Evolutionary conservation across 2,329 filamentous ascomycete genomes (phyloP), one percentile per base, ranked within the genome.

Genomic region (Gaeumannomyces tritici): DNA sequence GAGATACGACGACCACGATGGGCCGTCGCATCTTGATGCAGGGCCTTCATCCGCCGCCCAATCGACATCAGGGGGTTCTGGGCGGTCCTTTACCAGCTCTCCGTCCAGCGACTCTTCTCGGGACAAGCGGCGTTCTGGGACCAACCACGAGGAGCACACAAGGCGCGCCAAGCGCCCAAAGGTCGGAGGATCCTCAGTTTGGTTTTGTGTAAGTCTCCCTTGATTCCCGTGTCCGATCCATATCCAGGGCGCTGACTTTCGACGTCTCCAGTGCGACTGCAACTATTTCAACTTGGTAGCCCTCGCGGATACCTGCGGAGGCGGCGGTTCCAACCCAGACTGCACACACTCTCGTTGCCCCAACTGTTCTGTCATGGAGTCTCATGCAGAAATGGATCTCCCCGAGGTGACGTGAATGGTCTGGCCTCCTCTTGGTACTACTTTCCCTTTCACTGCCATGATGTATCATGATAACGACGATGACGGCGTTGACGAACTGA

Each of bases 1-100:
- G 88, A 72, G 73, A 63, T 69, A 74, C 26, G 66, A 76, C 15
- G 76, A 59, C 13, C 13, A 24, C 2, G 29, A 57, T 11, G 18
- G 4, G 42, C 9, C 42, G 21, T n/a, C 42, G 42, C 35, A 42
- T 18, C 35, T 42, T 6, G 35, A 42, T 42, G 4, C 35, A 18
- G 15, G 12, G 15, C 9, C 42, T 8, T 8, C 42, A 51, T n/a
- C 42, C 42, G n/a, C 21, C 42, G 21, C 9, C 21, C 42, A 13
- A 8, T 51, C 42, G 9, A 51, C 42, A 51, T 24, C 42, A n/a
- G 42, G 5, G 2, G 21, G 42, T 24, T 11, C 42, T n/a, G 21
- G 21, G 3, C 18, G 7, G 7, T 8, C 21, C n/a, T 24, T 7
- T 24, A 51, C n/a, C 21, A n/a, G 21, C 42, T 51, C 42, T 21